These are phyloP conservation scores for Kurtzmaniella quercitrusa DNA, from an alignment of 1,139 yeast species.

Conservation along the genomic window DNA sequence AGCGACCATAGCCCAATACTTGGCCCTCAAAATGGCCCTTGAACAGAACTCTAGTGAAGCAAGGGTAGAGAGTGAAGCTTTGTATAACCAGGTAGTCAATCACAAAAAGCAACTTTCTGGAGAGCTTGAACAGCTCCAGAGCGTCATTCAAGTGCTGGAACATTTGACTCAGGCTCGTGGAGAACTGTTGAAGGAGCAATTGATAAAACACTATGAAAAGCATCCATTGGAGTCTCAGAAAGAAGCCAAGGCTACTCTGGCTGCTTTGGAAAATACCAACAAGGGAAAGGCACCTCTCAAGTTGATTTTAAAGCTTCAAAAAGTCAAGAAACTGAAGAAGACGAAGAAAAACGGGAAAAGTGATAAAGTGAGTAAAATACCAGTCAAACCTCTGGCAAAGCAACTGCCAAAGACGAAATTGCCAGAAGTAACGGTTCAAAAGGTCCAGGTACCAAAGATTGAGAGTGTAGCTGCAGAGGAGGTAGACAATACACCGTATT, in stretches of 20 bases:
- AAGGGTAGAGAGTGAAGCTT: constrained; percentile 29
- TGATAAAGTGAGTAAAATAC: neutral
- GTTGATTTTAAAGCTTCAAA: constrained; percentile 26
- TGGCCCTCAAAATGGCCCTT: neutral
- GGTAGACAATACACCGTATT: constrained; percentile 27
- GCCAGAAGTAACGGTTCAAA: neutral
- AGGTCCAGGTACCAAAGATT: neutral
- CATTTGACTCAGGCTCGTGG: constrained; percentile 1
- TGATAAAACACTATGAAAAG: constrained; percentile 30
- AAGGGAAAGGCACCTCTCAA: constrained; percentile 17
- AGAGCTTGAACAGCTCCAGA: constrained; percentile 28
- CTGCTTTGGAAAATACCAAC: constrained; percentile 10
- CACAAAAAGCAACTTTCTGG: constrained; percentile 27
- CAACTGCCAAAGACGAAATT: neutral
- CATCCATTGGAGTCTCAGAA: constrained; percentile 36
- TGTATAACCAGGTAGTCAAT: constrained; percentile 30
- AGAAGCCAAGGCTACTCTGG: constrained; percentile 30
- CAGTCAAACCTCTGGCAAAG: neutral
- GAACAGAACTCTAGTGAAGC: constrained; percentile 18
- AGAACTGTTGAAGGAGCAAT: constrained; percentile 26
- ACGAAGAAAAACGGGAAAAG: neutral
- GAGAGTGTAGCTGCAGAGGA: constrained; percentile 10
- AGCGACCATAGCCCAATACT: neutral
- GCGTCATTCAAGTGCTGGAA: constrained; percentile 11
- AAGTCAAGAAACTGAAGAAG: constrained; percentile 4